Base-by-base conservation (phyloP, 2,329 filamentous ascomycete genomes). In the Emmonsiellopsis sp. region DNA sequence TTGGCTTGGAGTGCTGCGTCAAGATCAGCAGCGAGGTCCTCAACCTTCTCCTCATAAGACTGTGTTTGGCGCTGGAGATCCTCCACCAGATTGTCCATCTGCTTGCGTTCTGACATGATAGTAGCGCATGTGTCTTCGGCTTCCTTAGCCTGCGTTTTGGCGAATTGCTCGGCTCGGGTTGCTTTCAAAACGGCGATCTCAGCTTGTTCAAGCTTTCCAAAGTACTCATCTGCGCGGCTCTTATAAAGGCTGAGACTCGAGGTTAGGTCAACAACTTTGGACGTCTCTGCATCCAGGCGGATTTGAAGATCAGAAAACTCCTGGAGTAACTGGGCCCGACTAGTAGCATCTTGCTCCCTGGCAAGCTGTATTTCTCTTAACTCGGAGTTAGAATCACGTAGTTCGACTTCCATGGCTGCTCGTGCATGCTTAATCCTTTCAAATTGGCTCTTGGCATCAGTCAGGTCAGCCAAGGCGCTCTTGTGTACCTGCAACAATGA, bases 291-390 rank as follows among this genome's bases (percentile, higher is more conserved):
- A 66, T 97, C 93, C 13, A 97, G 79, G 45, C 90, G 83, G 62
- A 97, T 95, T 65, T 97, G 93, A 48, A 97, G 77, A 64, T 97
- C 93, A 1, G 91, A 84, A 68, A 92, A 95, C 67, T 97, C 93
- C 63, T 95, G 84, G 30, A 97, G 78, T 31, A 97, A 79, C 67
- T 97, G 90, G 63, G 81, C 88, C 61, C 93, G 86, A 68, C 87
- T 92, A n/a, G 86, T 81, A 7, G 86, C 79, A 69, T 97, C 92
- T 65, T 95, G 89, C 59, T 96, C 92, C 54, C 87, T 82, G 46
- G 88, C 85, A 49, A 83, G 73, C 9, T 82, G 78, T 71, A 95
- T 79, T 62, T 96, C 92, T 58, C 89, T 82, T 7, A 95, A 78
- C 65, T 97, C 92, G 2, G 87, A 90, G 61, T 79, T 86, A 15